Evolutionary conservation across 441 rosid species (phyloP), one percentile per base, ranked within the genome.

Genomic region (Viola pubescens): DNA sequence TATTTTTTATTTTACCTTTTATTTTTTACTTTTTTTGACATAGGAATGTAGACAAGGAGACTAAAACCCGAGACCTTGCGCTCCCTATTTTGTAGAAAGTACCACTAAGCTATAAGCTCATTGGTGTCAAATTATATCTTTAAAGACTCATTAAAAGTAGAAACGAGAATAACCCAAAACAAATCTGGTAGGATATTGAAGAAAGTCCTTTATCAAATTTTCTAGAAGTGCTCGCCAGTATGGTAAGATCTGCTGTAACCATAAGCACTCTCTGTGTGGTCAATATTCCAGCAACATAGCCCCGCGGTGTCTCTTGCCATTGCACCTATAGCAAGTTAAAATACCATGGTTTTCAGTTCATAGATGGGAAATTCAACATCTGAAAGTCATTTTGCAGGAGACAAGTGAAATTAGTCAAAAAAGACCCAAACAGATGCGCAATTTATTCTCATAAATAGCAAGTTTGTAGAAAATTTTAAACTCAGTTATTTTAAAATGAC

Each of bases 201-300:
- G 98, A 96, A 73, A 85, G 73, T 75, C 98, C 97, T 79, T 80
- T 94, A 77, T 94, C 99, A 74, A 82, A 82, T 75, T 89, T 91
- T 13, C 81, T 66, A 49, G 87, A 82, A 78, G 82, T 88, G 86
- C 92, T 78, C 49, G 92, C 95, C 68, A 94, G 73, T 75, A 94
- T 72, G 58, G 85, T 90, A 68, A 94, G 87, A 77, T 88, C 97
- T 13, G 88, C 94, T 14, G 98, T 91, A 76, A 85, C 84, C 75
- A 94, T 85, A 63, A 94, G 77, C 75, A 94, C 97, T 74, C 99
- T 82, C 14, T 84, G 83, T 59, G 96, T 94, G 60, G 99, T 94
- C 75, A 85, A 71, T 70, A 91, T 73, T 67, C 99, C 99, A 45
- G 99, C 95, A 55, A 94, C 99, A 78, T 74, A 83, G 70, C 97